Evolutionary conservation across 1,139 yeast species (phyloP).

Genomic region (Taphrina communis): DNA sequence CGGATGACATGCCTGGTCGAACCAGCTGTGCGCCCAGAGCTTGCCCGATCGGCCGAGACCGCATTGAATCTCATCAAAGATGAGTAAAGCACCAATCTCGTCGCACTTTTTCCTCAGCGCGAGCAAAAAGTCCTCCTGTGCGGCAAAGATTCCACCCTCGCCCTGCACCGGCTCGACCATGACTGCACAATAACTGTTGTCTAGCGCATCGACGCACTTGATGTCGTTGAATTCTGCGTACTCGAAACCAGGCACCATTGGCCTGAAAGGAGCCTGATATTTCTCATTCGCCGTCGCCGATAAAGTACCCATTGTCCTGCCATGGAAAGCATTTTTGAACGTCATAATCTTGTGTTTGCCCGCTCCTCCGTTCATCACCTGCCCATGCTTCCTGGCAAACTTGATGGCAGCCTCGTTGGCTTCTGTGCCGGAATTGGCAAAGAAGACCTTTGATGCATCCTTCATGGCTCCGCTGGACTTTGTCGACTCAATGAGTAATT

Average conservation of each 20-base stretch:
- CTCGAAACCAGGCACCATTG: constrained; percentile 83
- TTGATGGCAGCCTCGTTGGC: constrained; percentile 98
- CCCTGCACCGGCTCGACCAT: constrained; percentile 97
- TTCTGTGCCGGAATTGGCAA: constrained; percentile 93
- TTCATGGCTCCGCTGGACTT: constrained; percentile 58
- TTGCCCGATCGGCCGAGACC: constrained; percentile 93
- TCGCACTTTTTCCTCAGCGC: constrained; percentile 72
- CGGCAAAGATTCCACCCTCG: constrained; percentile 88
- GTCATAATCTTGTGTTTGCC: constrained; percentile 77
- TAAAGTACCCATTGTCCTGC: constrained; percentile 90
- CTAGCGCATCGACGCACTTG: constrained; percentile 61
- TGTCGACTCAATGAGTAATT: constrained; percentile 72
- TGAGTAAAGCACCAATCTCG: constrained; percentile 73
- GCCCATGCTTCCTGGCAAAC: constrained; percentile 88
- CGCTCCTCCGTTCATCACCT: constrained; percentile 53
- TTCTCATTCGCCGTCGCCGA: constrained; percentile 91
- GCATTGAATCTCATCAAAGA: constrained; percentile 95
- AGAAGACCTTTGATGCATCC: constrained; percentile 71
- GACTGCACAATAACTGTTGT: constrained; percentile 84
- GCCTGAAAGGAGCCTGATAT: constrained; percentile 88
- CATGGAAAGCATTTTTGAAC: constrained; percentile 90
- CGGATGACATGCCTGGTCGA: constrained; percentile 75
- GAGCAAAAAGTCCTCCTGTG: constrained; percentile 66
- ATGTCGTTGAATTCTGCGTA: constrained; percentile 63
- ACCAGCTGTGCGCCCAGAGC: constrained; percentile 85